phyloP scores from a whole-genome alignment of 352 stramenopile species.

The Globisporangium cederbergense region DNA sequence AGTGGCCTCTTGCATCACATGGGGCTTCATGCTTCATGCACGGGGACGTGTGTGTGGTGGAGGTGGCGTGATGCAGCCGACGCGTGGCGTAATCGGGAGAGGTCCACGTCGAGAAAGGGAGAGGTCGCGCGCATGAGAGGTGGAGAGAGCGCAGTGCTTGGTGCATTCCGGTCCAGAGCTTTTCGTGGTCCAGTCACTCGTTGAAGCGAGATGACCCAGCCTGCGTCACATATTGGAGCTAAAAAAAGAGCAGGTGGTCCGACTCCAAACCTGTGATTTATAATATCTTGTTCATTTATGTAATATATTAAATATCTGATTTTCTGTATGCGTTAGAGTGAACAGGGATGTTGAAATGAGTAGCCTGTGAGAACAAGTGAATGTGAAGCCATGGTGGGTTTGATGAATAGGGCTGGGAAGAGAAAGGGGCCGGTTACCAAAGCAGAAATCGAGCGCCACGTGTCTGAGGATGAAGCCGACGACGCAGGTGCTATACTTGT shows the following conservation, averaged over 20 bases:
- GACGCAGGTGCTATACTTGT: background rate
- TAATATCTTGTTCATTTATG: background rate
- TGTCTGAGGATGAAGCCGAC: background rate
- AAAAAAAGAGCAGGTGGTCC: constrained; percentile 3
- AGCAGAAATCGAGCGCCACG: constrained; percentile 13
- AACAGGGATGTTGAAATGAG: background rate
- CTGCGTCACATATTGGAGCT: background rate
- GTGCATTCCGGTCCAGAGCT: background rate
- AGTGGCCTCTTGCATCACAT: background rate
- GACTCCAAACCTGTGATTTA: background rate
- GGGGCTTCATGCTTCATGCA: background rate
- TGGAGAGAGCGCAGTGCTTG: background rate
- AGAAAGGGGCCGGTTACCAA: constrained; percentile 4
- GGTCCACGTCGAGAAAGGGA: background rate
- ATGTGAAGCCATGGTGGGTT: constrained; percentile 8
- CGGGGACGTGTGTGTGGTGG: background rate
- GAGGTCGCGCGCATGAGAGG: background rate
- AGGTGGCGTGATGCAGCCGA: background rate
- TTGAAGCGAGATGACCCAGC: constrained; percentile 22
- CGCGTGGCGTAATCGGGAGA: background rate
- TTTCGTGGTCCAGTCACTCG: constrained; percentile 13
- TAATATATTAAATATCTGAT: background rate
- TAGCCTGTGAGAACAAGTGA: constrained; percentile 2
- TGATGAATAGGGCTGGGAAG: constrained; percentile 9
- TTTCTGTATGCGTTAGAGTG: background rate